Evolutionary conservation across 306 rosid genomes (phyloP).

Genomic region (Hippophae gyantsensis): DNA sequence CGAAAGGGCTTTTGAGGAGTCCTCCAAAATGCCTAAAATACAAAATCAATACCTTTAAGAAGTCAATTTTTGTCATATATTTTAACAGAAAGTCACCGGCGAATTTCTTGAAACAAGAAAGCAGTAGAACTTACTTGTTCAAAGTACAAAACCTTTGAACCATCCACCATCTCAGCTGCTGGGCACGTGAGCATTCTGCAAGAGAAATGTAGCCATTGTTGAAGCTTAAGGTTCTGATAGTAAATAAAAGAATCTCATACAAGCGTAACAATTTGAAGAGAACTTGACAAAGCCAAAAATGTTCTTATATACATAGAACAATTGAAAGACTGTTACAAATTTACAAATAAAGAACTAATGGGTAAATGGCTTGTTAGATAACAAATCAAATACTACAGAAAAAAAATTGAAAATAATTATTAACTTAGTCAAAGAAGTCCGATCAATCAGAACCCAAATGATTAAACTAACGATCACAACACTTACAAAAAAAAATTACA

Average conservation of each 20-base stretch:
- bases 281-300: too few relatives aligned
- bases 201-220: neutral
- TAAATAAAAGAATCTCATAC: neutral
- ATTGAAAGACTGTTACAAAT: too few relatives aligned
- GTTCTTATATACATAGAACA: too few relatives aligned
- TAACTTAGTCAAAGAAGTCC: too few relatives aligned
- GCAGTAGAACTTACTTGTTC: constrained; percentile 54
- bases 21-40: constrained; percentile 83
- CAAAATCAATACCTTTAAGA: constrained; percentile 9
- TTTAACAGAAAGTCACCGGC: neutral
- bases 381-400: too few relatives aligned
- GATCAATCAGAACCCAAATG: neutral
- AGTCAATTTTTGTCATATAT: constrained; percentile 2
- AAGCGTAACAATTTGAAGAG: too few relatives aligned
- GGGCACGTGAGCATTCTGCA: constrained; percentile 63
- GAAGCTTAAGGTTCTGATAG: neutral
- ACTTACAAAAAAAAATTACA: neutral
- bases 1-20: constrained; percentile 95
- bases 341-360: too few relatives aligned
- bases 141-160: constrained; percentile 74
- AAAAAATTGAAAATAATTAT: too few relatives aligned
- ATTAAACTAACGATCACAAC: neutral
- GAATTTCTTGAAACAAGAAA: neutral
- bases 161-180: constrained; percentile 92
- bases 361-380: too few relatives aligned